Evolutionary conservation across 768 basidiomycete genomes (phyloP), one percentile per base, ranked within the genome.

Genomic region (Phanerodontia chrysosporium): DNA sequence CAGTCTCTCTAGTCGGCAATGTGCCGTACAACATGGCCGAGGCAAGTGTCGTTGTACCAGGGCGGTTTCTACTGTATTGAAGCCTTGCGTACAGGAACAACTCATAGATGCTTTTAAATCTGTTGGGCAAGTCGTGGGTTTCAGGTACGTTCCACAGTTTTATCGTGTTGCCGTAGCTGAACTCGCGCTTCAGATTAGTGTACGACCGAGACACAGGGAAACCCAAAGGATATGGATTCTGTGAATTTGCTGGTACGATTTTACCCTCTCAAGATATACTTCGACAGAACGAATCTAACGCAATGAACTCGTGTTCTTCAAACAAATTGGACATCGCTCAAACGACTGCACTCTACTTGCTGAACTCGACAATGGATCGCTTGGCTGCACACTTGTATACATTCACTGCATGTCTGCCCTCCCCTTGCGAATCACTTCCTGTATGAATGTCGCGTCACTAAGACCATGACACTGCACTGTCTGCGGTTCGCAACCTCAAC

Each of bases 401-500:
- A 13, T 29, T 27, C 28, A 2, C 49, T 42, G 39, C 10, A 42
- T 30, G 29, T 30, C 28, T 54, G 53, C 42, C 21, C 3, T 54
- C 13, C 12, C 35, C 30, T n/a, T 21, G 35, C 44, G 9, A 7
- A 35, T 16, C 49, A 16, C 30, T 9, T 21, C 27, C 22, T 39
- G 6, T 42, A 5, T 42, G 39, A 42, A 42, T 18, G 39, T 42
- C 46, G 49, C 61, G 12, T 24, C 42, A 27, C 55, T 64, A 72
- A 90, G 97, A 99, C 74, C 92, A 96, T 72, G 95, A 97, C 74
- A 98, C 97, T 24, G 97, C 97, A 7, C 74, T 84, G 25, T 96
- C 94, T 52, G 97, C 97, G 49, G 93, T 99, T 16, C 87, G 97
- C 67, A 99, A 98, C 69, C 83, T 99, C 51, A 94, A 97, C 73